Percentiles rank a stretch among this genome's conserved stretches.
Evolutionary conservation across 768 basidiomycete genomes (phyloP).

Genomic region (Boletus pseudopeckii): DNA sequence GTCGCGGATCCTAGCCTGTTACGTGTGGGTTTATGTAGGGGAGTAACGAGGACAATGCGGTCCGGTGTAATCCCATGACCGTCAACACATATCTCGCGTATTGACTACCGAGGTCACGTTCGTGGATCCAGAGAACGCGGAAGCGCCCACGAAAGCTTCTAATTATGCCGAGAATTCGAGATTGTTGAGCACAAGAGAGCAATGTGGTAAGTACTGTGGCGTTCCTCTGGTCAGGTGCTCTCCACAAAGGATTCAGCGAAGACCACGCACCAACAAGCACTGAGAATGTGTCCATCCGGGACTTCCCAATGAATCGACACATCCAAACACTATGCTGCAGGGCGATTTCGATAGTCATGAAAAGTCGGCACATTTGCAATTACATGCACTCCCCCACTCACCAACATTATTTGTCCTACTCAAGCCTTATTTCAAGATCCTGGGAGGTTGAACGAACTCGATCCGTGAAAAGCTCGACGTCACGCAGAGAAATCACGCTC

Average conservation of each 20-base stretch:
- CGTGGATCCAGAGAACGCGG: neutral
- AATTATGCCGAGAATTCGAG: neutral
- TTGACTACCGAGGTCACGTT: neutral
- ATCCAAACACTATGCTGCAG: no score
- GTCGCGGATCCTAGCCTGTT: no score
- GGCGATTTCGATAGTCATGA: no score
- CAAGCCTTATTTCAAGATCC: no score
- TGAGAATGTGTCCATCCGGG: neutral
- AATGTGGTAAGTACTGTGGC: neutral
- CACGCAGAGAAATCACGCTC: no score
- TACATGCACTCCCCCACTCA: no score
- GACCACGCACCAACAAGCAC: neutral
- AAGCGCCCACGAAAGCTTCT: neutral
- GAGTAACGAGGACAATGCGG: neutral
- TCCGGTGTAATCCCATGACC: neutral
- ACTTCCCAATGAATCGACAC: neutral
- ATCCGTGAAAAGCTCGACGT: no score
- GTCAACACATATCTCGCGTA: neutral
- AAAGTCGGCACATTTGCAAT: no score
- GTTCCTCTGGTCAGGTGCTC: neutral
- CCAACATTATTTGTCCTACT: no score
- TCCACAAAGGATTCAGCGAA: neutral
- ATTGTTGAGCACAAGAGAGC: neutral
- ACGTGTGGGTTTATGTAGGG: neutral
- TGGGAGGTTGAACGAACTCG: no score